Percentiles rank a stretch among this genome's conserved stretches.
phyloP scores from a whole-genome alignment of 2,329 filamentous ascomycete genomes.

The Blastomyces parvus region DNA sequence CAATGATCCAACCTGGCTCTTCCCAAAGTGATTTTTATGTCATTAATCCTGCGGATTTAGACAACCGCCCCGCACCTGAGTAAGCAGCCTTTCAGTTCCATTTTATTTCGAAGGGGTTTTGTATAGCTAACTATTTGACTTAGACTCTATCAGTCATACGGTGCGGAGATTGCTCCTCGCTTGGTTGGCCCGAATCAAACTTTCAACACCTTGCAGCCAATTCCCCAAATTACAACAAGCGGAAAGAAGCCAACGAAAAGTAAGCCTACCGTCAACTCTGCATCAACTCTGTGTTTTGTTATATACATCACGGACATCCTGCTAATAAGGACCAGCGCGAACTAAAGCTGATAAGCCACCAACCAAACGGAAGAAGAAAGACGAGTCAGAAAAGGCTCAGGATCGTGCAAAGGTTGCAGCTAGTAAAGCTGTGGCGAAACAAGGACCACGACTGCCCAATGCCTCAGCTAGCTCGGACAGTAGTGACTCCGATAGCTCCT shows the following conservation, averaged over 20 bases:
- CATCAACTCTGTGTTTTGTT: background rate
- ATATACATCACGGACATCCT: background rate
- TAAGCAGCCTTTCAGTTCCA: background rate
- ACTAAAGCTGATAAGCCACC: constrained; percentile 14
- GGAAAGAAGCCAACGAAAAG: constrained; percentile 2
- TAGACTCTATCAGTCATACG: constrained; percentile 1
- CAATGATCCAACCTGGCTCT: constrained; percentile 11
- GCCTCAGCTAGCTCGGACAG: constrained; percentile 41
- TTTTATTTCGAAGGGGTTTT: background rate
- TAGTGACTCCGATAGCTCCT: constrained; percentile 43
- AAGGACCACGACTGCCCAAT: constrained; percentile 24
- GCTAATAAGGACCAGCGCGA: constrained; percentile 1
- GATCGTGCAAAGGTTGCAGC: constrained; percentile 9
- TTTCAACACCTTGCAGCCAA: background rate
- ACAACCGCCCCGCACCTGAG: constrained; percentile 6
- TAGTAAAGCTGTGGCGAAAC: constrained; percentile 21
- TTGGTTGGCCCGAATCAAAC: constrained; percentile 1
- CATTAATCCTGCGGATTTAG: constrained; percentile 17
- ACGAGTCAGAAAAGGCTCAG: constrained; percentile 11
- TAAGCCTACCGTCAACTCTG: background rate
- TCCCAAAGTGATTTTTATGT: constrained; percentile 12
- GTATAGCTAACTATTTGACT: background rate
- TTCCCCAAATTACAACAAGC: background rate
- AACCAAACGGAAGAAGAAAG: constrained; percentile 11
- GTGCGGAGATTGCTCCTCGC: background rate